Base-by-base conservation (phyloP, 2,329 filamentous ascomycete species). In the Fusarium nygamai region DNA sequence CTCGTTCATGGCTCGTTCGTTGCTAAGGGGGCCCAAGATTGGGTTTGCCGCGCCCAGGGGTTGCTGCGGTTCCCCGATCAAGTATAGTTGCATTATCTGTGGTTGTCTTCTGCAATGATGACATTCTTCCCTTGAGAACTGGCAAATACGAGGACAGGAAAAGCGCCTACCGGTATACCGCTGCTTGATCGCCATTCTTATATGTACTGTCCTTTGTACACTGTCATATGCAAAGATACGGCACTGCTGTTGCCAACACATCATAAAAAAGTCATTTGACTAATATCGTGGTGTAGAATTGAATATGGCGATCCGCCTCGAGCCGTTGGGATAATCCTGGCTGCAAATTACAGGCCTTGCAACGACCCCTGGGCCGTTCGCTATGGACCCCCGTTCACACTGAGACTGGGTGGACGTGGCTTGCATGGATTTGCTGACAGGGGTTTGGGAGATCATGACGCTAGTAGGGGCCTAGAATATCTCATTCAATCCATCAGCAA, bases 371-470 rank as follows among this genome's bases (percentile, higher is more conserved):
- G 51, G 31, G 46, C 27, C 31, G 19, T 47, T 50, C 19, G 34
- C 51, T 29, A 20, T 43, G 27, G 43, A 57, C 50, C 61, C 65
- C 47, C 24, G 51, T 46, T 41, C 46, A 44, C 19, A 47, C 54
- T 58, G 47, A 38, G 61, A 39, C 53, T 53, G 43, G n/a, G 51
- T 67, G 61, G 36, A 69, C 62, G 60, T 78, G 72, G 64, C 68
- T 61, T 66, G 33, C 72, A 75, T 61, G 72, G 70, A 62, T 71
- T 24, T 20, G 5, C 17, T 46, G 16, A 48, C 76, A 75, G 68
- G 76, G 72, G 63, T 61, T 33, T 48, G 38, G 76, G 73, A 77
- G 76, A 78, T 78, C 76, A 73, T 61, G 6, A 9, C 66, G 63
- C 76, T 78, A 78, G 76, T 53, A 66, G 13, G 74, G 72, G 38